A percentile compares a stretch with the other conserved stretches of the same genome.
phyloP scores from a whole-genome alignment of 2,329 filamentous ascomycete species.

The Ciborinia camelliae region DNA sequence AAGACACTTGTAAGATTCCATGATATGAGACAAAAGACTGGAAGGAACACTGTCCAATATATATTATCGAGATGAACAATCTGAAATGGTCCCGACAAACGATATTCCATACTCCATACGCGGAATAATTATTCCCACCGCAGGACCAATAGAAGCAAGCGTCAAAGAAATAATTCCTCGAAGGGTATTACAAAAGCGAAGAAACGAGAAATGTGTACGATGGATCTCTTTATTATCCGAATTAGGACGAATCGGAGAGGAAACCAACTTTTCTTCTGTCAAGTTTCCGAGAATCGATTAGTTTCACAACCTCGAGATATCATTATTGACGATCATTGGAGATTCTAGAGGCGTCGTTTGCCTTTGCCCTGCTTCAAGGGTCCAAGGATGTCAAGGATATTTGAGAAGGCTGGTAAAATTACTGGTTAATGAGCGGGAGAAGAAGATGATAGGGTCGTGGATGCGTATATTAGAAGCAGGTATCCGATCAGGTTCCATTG shows the following conservation, averaged over 20 bases:
- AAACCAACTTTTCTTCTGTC: background rate
- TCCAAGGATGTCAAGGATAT: conserved; percentile 8
- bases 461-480: background rate
- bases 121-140: background rate
- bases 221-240: conserved; percentile 14
- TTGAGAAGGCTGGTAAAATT: background rate
- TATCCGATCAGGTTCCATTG: background rate
- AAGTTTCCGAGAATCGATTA: conserved; percentile 4
- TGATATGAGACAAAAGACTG: background rate
- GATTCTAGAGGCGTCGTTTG: conserved; percentile 1
- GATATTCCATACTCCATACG: background rate
- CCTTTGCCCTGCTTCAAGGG: conserved; percentile 15
- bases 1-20: background rate
- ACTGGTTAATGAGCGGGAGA: background rate
- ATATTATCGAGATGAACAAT: background rate
- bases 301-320: conserved; percentile 17
- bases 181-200: background rate
- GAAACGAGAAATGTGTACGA: background rate
- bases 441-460: background rate
- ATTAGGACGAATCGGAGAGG: conserved; percentile 17
- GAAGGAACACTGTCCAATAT: background rate
- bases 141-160: background rate
- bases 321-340: conserved; percentile 19
- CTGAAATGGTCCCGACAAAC: background rate
- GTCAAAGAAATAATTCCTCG: background rate